Conservation (phyloP, 768 basidiomycete species). For the Hydnum rufescens region DNA sequence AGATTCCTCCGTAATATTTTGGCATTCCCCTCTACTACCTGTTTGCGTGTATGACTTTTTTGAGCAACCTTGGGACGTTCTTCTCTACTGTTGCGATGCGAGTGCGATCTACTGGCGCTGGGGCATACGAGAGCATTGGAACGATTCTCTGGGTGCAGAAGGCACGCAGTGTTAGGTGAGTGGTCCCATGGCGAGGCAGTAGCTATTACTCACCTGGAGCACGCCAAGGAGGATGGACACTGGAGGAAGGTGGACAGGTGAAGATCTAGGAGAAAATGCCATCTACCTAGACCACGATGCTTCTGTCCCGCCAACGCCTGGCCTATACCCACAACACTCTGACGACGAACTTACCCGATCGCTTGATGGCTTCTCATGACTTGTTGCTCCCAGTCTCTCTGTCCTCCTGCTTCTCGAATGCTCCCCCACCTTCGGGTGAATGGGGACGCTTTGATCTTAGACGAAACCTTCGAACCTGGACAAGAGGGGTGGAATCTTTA, state of each 20-base stretch:
- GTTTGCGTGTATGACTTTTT: too few species aligned
- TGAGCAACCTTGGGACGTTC: too few species aligned
- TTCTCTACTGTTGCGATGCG: too few species aligned
- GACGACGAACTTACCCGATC: slow-evolving; percentile 67
- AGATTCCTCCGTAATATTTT: too few species aligned
- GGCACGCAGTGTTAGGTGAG: too few species aligned
- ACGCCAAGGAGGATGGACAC: slow-evolving; percentile 35
- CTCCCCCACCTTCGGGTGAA: slow-evolving; percentile 51
- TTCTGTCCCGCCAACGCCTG: slow-evolving; percentile 41
- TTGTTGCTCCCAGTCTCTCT: slow-evolving; percentile 54
- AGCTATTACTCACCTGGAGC: too few species aligned
- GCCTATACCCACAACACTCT: slow-evolving; percentile 67
- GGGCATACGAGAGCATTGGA: too few species aligned
- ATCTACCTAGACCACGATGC: neutral
- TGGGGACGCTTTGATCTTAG: slow-evolving; percentile 37
- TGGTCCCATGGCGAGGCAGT: too few species aligned
- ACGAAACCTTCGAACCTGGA: slow-evolving; percentile 42
- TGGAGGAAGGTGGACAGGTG: slow-evolving; percentile 48
- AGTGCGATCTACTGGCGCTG: too few species aligned
- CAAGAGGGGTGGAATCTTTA: slow-evolving; percentile 27
- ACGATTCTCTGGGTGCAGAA: too few species aligned
- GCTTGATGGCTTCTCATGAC: slow-evolving; percentile 47
- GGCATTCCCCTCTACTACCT: too few species aligned
- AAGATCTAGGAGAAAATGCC: neutral
- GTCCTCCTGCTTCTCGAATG: slow-evolving; percentile 40